Base-by-base conservation (phyloP, 163 green algal species). In the Scenedesmus sp. region DNA sequence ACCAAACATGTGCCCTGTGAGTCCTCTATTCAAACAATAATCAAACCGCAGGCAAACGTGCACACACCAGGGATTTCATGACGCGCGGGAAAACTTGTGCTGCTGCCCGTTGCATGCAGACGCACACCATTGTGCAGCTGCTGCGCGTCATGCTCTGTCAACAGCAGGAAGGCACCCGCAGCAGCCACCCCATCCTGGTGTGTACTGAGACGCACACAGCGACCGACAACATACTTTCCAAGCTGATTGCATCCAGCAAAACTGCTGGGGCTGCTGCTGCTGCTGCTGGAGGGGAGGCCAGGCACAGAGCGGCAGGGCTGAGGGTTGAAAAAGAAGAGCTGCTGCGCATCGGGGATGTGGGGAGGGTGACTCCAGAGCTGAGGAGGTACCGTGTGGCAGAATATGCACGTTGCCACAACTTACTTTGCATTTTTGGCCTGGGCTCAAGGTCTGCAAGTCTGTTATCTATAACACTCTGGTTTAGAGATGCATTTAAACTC, bases 61-160 rank as follows among this genome's bases (percentile, higher is more conserved):
- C n/a, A n/a, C n/a, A n/a, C n/a, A 46, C 34, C 34, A n/a, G n/a
- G n/a, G 59, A 15, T 64, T 64, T 5, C 59, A 8, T 8, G 59
- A 8, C 59, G 8, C 6, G 59, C 59, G 8, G 59, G 6, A 64
- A 13, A 64, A 9, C 59, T 64, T 64, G 59, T 16, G 18, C 8
- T 70, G 62, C 62, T 70, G 59, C 62, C 4, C 0, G 12, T 70
- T 12, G 16, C 12, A 13, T 55, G 76, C 13, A 84, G 76, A 84
- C 76, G 8, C 76, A 84, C 76, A 84, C 76, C 16, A 84, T 84
- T 84, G 76, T 84, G 34, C 76, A 84, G 76, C 76, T 84, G 34
- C 46, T 84, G 13, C 76, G 76, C 34, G 7, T 84, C 76, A 84
- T 54, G 76, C 76, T 84, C 3, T 15, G 34, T 23, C 76, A 84